Evolutionary conservation across 768 basidiomycete species (phyloP), one percentile per base, ranked within the genome.

Genomic region (Auriscalpium orientale): DNA sequence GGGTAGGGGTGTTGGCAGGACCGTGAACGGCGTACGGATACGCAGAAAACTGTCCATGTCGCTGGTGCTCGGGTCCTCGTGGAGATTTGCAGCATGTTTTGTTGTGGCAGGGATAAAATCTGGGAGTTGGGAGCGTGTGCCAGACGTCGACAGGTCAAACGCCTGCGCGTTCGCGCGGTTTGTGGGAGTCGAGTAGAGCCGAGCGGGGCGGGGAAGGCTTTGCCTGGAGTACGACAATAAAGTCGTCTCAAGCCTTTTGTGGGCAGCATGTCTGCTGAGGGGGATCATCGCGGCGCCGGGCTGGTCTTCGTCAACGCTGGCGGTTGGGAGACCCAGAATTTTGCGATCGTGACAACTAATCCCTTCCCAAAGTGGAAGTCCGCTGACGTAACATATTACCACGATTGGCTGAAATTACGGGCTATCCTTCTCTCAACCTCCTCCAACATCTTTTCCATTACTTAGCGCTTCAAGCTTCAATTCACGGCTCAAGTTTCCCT

Each of bases 1-100:
- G 0, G 88, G 85, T 7, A 84, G 76, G 1, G 89, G 89, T 0
- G 85, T 73, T 0, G 89, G 87, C 0, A 90, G 69, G 18, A 89
- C 68, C 0, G 84, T 84, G 64, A 81, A 79, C 2, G 76, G 69
- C 4, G 71, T 55, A 0, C 70, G 71, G n/a, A 73, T 75, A 21
- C 72, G 68, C 10, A 87, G 71, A 62, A 85, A 87, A 18, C 67
- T 62, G 21, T 76, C 71, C 68, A 85, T 76, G 18, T 81, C 76
- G 8, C 58, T 56, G 46, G 65, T 20, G 51, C 56, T 49, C 15
- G 61, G 33, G 36, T 57, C 51, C 16, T 47, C 22, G 37, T 53
- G 56, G 4, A 43, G 13, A 13, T 13, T 13, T 18, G 63, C 48
- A 52, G 60, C 55, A 18, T 56, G 55, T 55, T 62, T 45, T n/a